Conservation (phyloP, 1,284 basidiomycete species). For the Leucoagaricus sp. region DNA sequence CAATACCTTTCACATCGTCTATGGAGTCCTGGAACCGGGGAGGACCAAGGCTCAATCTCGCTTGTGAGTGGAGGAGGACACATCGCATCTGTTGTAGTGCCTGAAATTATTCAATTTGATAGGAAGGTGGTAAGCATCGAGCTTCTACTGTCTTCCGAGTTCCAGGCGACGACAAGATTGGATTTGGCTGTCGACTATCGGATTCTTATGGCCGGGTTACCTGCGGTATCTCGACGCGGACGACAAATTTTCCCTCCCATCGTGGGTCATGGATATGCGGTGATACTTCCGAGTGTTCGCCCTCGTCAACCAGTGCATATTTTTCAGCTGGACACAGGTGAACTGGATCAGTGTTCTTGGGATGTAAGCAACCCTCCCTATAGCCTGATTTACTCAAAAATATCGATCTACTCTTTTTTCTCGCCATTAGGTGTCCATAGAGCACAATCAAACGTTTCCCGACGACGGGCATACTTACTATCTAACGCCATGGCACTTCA, state of each 20-base stretch:
- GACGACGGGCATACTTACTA: background rate
- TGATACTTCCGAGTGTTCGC: background rate
- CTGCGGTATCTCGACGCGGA: no score
- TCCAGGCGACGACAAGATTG: background rate
- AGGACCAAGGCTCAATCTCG: background rate
- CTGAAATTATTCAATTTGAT: background rate
- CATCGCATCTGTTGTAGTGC: background rate
- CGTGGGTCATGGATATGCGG: background rate
- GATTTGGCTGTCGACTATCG: background rate
- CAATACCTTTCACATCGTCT: background rate
- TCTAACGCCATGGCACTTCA: background rate
- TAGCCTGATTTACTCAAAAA: no score
- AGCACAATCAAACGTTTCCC: no score
- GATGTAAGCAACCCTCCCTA: background rate
- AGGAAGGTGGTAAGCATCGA: background rate
- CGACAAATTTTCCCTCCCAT: background rate
- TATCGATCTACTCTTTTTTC: no score
- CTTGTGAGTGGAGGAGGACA: background rate
- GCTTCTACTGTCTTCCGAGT: background rate
- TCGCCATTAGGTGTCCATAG: no score
- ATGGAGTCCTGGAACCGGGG: background rate
- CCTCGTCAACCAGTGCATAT: background rate
- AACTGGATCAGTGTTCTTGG: background rate
- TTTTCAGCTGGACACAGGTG: background rate
- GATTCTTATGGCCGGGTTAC: background rate